Conservation (phyloP, 768 basidiomycete genomes). For the Melanogaster broomeanus region DNA sequence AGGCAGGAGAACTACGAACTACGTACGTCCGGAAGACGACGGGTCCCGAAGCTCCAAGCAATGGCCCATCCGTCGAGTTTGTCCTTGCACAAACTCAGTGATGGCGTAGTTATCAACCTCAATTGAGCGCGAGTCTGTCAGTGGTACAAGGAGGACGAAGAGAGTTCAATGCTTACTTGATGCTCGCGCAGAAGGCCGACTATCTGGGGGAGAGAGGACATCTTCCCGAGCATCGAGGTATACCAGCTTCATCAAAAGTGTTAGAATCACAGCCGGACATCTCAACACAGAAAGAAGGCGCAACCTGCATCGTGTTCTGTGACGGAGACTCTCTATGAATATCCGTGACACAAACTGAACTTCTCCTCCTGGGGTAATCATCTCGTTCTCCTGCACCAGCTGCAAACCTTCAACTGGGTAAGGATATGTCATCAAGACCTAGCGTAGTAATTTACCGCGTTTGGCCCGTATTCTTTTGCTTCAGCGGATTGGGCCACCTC, state of each 20-base stretch:
- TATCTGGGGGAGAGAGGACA: constrained; percentile 68
- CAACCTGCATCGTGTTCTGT: constrained; percentile 60
- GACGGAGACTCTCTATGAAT: constrained; percentile 66
- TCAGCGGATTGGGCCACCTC: constrained; percentile 64
- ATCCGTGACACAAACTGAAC: constrained; percentile 73
- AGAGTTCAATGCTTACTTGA: constrained; percentile 38
- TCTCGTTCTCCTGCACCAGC: constrained; percentile 83
- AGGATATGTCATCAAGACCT: background rate
- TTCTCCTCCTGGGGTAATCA: constrained; percentile 91
- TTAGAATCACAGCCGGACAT: background rate
- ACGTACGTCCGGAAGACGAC: constrained; percentile 78
- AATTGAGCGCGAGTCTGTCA: background rate
- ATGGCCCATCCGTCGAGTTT: constrained; percentile 92
- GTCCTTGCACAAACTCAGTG: constrained; percentile 81
- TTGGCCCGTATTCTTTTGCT: constrained; percentile 66
- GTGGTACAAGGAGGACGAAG: background rate
- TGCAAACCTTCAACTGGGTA: constrained; percentile 62
- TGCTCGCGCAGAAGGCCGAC: constrained; percentile 52
- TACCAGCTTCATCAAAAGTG: constrained; percentile 61
- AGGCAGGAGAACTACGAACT: constrained; percentile 26
- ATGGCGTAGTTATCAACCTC: constrained; percentile 89
- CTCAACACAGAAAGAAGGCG: background rate
- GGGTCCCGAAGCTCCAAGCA: constrained; percentile 75
- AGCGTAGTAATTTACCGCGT: constrained; percentile 54
- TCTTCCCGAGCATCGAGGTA: constrained; percentile 90